Evolutionary conservation across 148 eudicot genomes (phyloP).

Genomic region (Mesembryanthemum crystallinum): DNA sequence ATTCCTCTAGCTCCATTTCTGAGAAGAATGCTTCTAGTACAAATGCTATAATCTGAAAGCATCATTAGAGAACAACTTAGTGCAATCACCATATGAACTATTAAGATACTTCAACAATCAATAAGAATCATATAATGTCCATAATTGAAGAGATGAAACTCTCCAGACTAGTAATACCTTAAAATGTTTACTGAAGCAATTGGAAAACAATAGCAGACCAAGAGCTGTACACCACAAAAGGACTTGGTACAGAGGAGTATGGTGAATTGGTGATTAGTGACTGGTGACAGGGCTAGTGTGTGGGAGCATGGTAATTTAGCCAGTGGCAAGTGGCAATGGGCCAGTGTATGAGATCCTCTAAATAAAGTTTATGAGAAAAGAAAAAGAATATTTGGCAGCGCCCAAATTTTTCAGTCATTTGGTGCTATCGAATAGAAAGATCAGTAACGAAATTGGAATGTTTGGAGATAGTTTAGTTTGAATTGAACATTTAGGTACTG

Average conservation of each 20-base stretch:
- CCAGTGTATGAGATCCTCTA: neutral
- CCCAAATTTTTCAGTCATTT: too few species aligned
- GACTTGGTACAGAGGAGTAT: neutral
- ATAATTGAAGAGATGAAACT: neutral
- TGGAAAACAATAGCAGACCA: neutral
- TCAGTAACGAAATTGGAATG: neutral
- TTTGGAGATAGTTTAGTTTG: neutral
- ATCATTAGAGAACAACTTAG: slow-evolving; percentile 20
- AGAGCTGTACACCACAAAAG: neutral
- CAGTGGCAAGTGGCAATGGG: too few species aligned
- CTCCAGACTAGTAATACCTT: neutral
- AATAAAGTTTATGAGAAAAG: neutral
- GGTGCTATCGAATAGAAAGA: neutral
- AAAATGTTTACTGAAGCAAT: neutral
- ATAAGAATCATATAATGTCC: neutral
- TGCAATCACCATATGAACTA: slow-evolving; percentile 1
- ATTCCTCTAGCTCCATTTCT: slow-evolving; percentile 77
- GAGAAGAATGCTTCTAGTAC: slow-evolving; percentile 98
- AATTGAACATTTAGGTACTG: neutral
- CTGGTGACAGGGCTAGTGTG: neutral
- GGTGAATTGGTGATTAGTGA: neutral
- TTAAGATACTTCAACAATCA: neutral
- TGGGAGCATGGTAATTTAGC: neutral
- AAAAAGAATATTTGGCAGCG: neutral
- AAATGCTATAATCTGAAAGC: slow-evolving; percentile 79